Conservation (phyloP, 2,329 filamentous ascomycete species). For the Ophiostoma populinum region DNA sequence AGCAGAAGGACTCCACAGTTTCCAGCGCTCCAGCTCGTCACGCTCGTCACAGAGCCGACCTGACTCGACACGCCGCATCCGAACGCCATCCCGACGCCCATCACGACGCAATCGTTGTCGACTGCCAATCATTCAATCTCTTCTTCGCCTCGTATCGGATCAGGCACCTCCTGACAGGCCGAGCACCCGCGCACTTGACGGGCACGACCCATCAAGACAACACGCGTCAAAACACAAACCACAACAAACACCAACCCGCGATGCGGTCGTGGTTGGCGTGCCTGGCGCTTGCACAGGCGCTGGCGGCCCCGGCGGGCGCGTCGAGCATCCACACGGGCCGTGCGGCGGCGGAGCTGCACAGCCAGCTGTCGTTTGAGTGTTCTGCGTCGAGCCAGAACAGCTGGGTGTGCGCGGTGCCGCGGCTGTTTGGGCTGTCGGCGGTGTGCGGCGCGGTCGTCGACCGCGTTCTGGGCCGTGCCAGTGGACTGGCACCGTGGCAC, state of each 20-base stretch:
- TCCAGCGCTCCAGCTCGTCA: no score
- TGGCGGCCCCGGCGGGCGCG: conserved; percentile 1
- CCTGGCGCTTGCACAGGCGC: conserved; percentile 1
- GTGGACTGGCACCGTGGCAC: conserved; percentile 6
- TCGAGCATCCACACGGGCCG: background rate
- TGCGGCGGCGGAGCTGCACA: background rate
- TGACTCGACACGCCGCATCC: no score
- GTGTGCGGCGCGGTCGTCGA: conserved; percentile 23
- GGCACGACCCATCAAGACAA: background rate
- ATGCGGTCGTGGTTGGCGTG: conserved; percentile 3
- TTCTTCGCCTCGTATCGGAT: no score
- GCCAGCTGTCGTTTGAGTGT: no score
- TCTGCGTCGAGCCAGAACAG: no score
- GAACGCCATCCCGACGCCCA: no score
- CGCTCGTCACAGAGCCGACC: no score
- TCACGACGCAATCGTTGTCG: no score
- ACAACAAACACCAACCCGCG: background rate
- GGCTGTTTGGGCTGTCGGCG: conserved; percentile 31
- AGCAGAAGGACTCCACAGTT: no score
- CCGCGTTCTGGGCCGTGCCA: conserved; percentile 1
- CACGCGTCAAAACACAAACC: background rate
- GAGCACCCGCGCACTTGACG: background rate
- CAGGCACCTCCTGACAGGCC: no score
- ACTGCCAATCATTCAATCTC: no score
- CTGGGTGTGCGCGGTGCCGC: conserved; percentile 2